Base-by-base conservation (phyloP, 2,329 filamentous ascomycete genomes). In the Xylariales sp. region DNA sequence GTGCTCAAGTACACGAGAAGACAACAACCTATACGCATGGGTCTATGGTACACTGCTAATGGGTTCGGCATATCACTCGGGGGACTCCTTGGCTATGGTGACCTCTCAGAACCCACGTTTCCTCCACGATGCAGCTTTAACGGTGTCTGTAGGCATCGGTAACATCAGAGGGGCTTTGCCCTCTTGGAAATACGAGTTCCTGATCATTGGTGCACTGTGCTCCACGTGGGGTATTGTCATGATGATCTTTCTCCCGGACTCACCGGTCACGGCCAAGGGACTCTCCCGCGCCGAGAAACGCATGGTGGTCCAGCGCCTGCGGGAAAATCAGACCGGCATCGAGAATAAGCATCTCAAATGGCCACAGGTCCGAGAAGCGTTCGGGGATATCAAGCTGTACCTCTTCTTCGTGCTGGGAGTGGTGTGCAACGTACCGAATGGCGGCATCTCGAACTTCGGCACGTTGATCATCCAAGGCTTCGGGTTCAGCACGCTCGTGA, bases 111-210 rank as follows among this genome's bases (percentile, higher is more conserved):
- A n/a, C 25, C 14, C 27, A 7, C 6, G 6, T 22, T 21, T 22
- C 27, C 12, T 12, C 15, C 5, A 12, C 12, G 12, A 24, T 18
- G 11, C 9, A 24, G 15, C 31, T 15, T 16, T 25, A 38, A 47
- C 45, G 7, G 32, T 31, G 9, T 25, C n/a, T 16, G 37, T 41
- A 47, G 53, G 43, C 0, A 77, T 78, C 32, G 74, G 75, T 2
- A 66, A 74, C 50, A 73, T 73, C 48, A 61, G 61, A 42, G 74
- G 72, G 11, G 61, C 64, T 1, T 61, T 80, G 15, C 68, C 72
- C 2, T 71, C 66, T 0, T 80, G 76, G 74, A 75, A 76, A 56
- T 80, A 76, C 46, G 75, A 79, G 35, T 80, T 80, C 47, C 55
- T 80, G 5, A 68, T 80, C 16, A 76, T 71, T 27, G 41, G 34